Evolutionary conservation across 129 eudicot genomes (phyloP).

Genomic region (Centaurea solstitialis): DNA sequence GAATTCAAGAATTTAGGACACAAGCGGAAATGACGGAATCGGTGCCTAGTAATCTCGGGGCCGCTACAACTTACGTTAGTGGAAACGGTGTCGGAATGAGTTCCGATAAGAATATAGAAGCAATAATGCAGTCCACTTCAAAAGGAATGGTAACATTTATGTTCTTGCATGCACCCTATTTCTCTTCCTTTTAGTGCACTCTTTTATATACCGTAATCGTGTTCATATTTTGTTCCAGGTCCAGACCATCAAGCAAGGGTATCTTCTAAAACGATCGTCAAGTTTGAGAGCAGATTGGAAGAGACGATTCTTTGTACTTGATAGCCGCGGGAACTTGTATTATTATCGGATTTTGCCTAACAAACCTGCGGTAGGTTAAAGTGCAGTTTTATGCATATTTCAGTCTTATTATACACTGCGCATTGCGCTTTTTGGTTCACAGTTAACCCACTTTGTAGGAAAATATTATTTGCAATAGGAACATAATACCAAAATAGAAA

Average conservation of each 20-base stretch:
- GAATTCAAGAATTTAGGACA: slow-evolving; percentile 95
- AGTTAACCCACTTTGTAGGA: too few relatives aligned
- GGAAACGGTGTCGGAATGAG: slow-evolving; percentile 59
- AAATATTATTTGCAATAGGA: too few relatives aligned
- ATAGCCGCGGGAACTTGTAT: slow-evolving; percentile 85
- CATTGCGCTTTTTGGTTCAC: background rate
- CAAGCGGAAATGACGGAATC: slow-evolving; percentile 66
- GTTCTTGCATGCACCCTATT: background rate
- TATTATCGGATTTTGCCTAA: slow-evolving; percentile 64
- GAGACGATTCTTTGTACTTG: slow-evolving; percentile 91
- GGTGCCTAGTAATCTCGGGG: slow-evolving; percentile 52
- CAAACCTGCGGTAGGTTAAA: slow-evolving; percentile 57
- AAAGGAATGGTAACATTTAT: slow-evolving; percentile 65
- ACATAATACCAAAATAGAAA: too few relatives aligned
- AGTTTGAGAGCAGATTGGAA: slow-evolving; percentile 97
- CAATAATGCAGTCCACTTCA: slow-evolving; percentile 81
- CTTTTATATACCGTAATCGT: background rate
- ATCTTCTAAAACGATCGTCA: slow-evolving; percentile 89
- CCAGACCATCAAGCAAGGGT: slow-evolving; percentile 93
- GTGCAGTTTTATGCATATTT: background rate
- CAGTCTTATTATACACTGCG: background rate
- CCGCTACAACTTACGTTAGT: slow-evolving; percentile 51
- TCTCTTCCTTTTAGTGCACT: background rate
- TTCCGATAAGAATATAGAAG: slow-evolving; percentile 71
- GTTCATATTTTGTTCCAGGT: slow-evolving; percentile 46